Base-by-base conservation (phyloP, 78 protist genomes). In the Dictyostelium citrinum region DNA sequence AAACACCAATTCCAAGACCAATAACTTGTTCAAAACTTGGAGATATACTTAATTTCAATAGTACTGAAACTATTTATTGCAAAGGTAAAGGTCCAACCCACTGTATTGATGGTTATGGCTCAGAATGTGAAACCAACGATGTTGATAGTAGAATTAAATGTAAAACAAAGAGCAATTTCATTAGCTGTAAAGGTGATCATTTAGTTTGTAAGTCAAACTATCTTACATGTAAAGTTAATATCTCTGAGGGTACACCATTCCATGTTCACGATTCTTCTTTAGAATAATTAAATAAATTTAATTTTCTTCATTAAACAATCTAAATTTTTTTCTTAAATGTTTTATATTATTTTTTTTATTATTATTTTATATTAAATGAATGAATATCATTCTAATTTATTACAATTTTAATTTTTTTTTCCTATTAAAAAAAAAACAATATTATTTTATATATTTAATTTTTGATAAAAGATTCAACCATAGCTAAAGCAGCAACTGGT, bases 401-500 rank as follows among this genome's bases (percentile, higher is more conserved):
- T 43, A 43, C 51, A 43, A 43, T 43, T 43, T 43, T 43, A 43
- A 43, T 43, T 43, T 43, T 6, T 43, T 8, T 43, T 43, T 10
- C 9, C 9, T 6, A 9, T 5, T 43, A 39, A 39, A 39, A 39
- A 1, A 39, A 39, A 39, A 39, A 39, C 2, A 39, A 39, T 39
- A 39, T 39, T 39, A 39, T 39, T 39, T 39, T 5, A 39, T 5
- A 39, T 39, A 39, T 39, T 49, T 49, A 49, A 49, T 49, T 49
- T 49, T 49, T 20, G 3, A 49, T 49, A 10, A 49, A 49, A 3
- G 60, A 49, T 49, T 49, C 60, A 39, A 79, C 77, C 83, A 79
- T 79, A 14, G 49, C 83, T 10, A 79, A 39, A 41, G 83, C 60
- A 9, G 60, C 58, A 39, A 33, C 72, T 5, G 97, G 97, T 70